Percentiles rank a stretch among this genome's conserved stretches.
Conservation (phyloP, 768 basidiomycete genomes). For the Trametes villosa region DNA sequence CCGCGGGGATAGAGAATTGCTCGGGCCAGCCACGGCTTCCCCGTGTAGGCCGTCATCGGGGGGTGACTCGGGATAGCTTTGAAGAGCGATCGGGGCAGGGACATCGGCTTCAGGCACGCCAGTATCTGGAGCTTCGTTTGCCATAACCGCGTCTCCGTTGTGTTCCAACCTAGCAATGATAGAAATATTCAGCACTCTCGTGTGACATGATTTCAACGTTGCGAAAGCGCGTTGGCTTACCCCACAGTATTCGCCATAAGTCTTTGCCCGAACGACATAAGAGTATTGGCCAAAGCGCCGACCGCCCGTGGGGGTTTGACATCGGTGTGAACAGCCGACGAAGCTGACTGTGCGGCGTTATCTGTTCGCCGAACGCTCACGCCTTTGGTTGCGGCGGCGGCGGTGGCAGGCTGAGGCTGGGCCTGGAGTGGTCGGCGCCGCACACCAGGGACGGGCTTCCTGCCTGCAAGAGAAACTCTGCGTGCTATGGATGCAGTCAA, state of each 20-base stretch:
- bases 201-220: background rate
- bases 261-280: constrained; percentile 52
- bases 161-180: constrained; percentile 5
- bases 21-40: background rate
- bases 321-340: background rate
- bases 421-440: constrained; percentile 9
- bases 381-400: background rate
- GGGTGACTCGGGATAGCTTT: background rate
- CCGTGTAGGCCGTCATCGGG: background rate
- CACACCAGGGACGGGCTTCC: constrained; percentile 7
- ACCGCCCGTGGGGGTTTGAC: constrained; percentile 12
- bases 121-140: background rate
- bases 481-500: constrained; percentile 20
- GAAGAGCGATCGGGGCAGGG: background rate
- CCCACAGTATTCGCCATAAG: constrained; percentile 7
- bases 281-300: constrained; percentile 50
- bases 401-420: background rate
- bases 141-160: background rate
- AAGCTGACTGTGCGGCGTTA: background rate
- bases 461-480: constrained; percentile 8
- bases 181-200: background rate
- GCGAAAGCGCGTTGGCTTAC: constrained; percentile 12
- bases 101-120: constrained; percentile 1
- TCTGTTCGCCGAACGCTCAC: background rate
- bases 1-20: constrained; percentile 51